phyloP scores from a whole-genome alignment of 2,329 filamentous ascomycete genomes.

The Periconia macrospinosa region DNA sequence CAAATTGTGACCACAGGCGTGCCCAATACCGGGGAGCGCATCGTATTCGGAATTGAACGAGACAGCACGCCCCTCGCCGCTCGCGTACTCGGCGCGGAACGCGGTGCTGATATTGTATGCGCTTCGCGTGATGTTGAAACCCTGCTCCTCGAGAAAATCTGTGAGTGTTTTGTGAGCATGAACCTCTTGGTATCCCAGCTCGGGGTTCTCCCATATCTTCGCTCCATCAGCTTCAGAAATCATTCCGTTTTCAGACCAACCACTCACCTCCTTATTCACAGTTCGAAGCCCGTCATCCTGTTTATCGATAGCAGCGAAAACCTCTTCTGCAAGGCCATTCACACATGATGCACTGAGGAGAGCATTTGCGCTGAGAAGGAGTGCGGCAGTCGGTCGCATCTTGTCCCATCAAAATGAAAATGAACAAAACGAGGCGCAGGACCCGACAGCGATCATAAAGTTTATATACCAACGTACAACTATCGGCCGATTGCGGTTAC shows the following conservation, averaged over 20 bases:
- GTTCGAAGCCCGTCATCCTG: constrained; percentile 2
- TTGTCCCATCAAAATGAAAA: background rate
- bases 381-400: background rate
- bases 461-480: no score
- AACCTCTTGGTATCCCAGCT: constrained; percentile 21
- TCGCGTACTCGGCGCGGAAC: constrained; percentile 55
- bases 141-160: constrained; percentile 34
- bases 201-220: constrained; percentile 12
- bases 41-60: constrained; percentile 49
- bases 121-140: constrained; percentile 56
- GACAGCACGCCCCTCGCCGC: constrained; percentile 50
- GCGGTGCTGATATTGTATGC: constrained; percentile 57
- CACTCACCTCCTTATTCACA: constrained; percentile 3
- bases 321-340: constrained; percentile 1
- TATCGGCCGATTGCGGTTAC: no score
- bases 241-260: no score
- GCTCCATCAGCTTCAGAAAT: no score
- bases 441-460: no score
- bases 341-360: constrained; percentile 2
- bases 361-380: background rate
- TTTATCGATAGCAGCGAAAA: constrained; percentile 6
- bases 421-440: no score
- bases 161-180: constrained; percentile 24
- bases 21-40: constrained; percentile 45
- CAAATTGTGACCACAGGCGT: constrained; percentile 52